A percentile compares a stretch with the other conserved stretches of the same genome.
Evolutionary conservation across 2,329 filamentous ascomycete species (phyloP).

Genomic region (Trichoderma oligosporum): DNA sequence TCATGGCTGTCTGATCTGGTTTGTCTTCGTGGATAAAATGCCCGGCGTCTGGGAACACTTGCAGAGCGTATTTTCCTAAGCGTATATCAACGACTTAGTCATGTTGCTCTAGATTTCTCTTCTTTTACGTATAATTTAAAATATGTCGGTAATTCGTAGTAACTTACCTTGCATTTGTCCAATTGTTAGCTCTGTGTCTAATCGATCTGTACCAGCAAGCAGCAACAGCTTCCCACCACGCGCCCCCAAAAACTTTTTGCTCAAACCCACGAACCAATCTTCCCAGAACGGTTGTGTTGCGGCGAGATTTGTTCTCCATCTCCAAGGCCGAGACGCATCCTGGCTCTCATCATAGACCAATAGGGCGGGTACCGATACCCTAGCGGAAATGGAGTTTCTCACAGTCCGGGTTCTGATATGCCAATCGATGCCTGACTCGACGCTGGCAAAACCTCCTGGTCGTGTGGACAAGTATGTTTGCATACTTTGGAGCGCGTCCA

Average conservation of each 20-base stretch:
- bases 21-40: constrained; percentile 97
- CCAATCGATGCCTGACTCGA: constrained; percentile 86
- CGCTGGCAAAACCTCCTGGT: constrained; percentile 70
- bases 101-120: neutral
- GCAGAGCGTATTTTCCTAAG: constrained; percentile 84
- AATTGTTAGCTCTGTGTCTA: constrained; percentile 90
- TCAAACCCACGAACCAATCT: constrained; percentile 86
- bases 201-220: constrained; percentile 80
- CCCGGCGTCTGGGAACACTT: constrained; percentile 90
- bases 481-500: constrained; percentile 94
- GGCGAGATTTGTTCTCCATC: constrained; percentile 80
- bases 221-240: constrained; percentile 80
- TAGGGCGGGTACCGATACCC: constrained; percentile 80
- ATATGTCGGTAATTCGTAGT: neutral
- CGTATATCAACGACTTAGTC: neutral
- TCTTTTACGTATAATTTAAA: neutral
- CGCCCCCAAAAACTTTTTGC: constrained; percentile 78
- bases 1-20: constrained; percentile 80
- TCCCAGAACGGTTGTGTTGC: constrained; percentile 90
- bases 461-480: constrained; percentile 82
- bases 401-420: constrained; percentile 86
- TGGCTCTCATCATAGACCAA: constrained; percentile 49
- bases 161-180: constrained; percentile 87
- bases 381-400: constrained; percentile 76
- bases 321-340: constrained; percentile 54